Evolutionary conservation across 2,329 filamentous ascomycete species (phyloP), one percentile per base, ranked within the genome.

Genomic region (Talaromyces sp.): DNA sequence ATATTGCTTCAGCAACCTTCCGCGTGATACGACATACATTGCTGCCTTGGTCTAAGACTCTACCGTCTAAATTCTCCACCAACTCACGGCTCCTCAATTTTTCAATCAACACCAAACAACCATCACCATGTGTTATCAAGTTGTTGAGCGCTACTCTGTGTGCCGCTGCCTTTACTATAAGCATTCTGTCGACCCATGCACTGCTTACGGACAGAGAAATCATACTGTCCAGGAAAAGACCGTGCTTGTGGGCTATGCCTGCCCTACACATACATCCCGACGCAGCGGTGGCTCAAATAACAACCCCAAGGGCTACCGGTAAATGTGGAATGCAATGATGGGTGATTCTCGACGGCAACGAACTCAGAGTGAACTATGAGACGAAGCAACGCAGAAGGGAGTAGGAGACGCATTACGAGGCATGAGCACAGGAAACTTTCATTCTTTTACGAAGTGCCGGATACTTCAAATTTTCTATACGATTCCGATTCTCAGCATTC

Each of bases 151-250:
- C 66, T 97, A 93, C 82, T 89, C 92, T 63, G 91, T 90, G 64
- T 97, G 93, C 84, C 86, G 88, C 69, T 97, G 93, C 80, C 84
- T 94, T 71, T 96, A 97, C 83, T 92, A 94, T 82, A 85, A 89
- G 73, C 93, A 97, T 76, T 88, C 91, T 57, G 85, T 97, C 71
- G 93, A 97, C 74, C 90, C 90, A 67, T 97, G 93, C 75, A 83
- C 87, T 58, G 83, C 87, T 41, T 92, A 92, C 75, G 90, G 90
- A 67, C 88, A 90, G 66, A 86, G 87, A 59, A 89, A 89, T 56
- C 93, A 97, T 73, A 72, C 73, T 54, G 81, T 93, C 65, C 87
- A 92, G 70, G 88, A 91, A 73, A 89, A 90, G 75, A 90, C 86
- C 7, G 90, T 97, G 60, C 83, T 91, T 22, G 92, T 97, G 27